Evolutionary conservation across 805 yeast species (phyloP).

Genomic region (Spathaspora hagerdaliae): DNA sequence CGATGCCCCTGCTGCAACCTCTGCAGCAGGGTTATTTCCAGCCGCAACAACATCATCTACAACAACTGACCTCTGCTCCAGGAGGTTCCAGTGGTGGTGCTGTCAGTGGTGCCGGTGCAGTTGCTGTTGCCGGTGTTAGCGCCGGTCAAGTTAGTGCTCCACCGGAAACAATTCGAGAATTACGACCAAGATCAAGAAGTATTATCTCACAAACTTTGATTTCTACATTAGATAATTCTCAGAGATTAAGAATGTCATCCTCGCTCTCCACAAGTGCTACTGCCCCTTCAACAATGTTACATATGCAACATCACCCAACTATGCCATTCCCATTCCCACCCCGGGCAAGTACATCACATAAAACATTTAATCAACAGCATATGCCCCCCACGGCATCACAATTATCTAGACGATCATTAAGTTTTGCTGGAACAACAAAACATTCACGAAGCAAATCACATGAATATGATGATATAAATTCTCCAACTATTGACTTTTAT

Average conservation of each 20-base stretch:
- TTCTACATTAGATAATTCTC: constrained; percentile 5
- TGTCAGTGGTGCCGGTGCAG: no score
- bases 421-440: constrained; percentile 5
- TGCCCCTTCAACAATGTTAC: background rate
- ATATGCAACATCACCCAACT: background rate
- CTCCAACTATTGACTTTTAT: constrained; percentile 22
- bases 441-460: constrained; percentile 1
- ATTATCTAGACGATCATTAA: constrained; percentile 2
- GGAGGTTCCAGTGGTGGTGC: no score
- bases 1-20: no score
- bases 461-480: constrained; percentile 5
- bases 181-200: constrained; percentile 5
- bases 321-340: background rate
- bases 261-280: background rate
- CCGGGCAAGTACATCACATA: background rate
- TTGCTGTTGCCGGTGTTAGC: no score
- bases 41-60: background rate
- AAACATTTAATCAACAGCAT: background rate
- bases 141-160: no score
- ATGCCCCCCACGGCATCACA: background rate
- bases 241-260: background rate
- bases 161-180: background rate
- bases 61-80: no score
- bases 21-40: background rate
- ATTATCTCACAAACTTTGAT: constrained; percentile 6